Evolutionary conservation across 148 eudicot genomes (phyloP).

Genomic region (Polygonum maritimum): DNA sequence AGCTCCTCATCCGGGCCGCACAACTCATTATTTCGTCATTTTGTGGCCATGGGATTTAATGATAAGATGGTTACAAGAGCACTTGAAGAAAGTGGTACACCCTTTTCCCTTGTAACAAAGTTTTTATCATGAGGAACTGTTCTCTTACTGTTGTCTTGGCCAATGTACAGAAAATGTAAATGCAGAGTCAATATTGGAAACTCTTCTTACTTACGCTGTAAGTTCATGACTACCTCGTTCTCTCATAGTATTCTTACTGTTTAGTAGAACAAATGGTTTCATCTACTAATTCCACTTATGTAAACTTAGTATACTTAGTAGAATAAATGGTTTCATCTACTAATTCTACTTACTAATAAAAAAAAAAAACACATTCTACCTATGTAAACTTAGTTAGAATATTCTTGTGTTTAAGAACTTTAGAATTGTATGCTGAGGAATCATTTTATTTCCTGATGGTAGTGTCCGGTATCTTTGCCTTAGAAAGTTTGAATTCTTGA

Average conservation of each 20-base stretch:
- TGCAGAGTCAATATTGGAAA: slow-evolving; percentile 35
- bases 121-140: background rate
- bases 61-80: slow-evolving; percentile 48
- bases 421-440: background rate
- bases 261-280: too few relatives aligned
- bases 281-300: background rate
- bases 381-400: background rate
- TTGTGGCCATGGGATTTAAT: slow-evolving; percentile 51
- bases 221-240: slow-evolving; percentile 21
- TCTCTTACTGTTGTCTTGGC: slow-evolving; percentile 1
- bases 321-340: too few relatives aligned
- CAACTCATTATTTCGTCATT: slow-evolving; percentile 32
- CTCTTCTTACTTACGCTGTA: slow-evolving; percentile 53
- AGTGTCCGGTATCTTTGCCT: background rate
- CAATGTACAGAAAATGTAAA: slow-evolving; percentile 40
- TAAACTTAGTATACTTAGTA: background rate
- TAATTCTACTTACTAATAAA: too few relatives aligned
- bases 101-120: background rate
- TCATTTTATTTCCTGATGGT: background rate
- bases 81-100: slow-evolving; percentile 56
- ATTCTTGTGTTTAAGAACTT: background rate
- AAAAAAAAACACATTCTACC: background rate
- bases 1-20: slow-evolving; percentile 53
- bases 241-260: background rate
- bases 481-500: background rate